These are phyloP conservation scores for Rhodotorula toruloides DNA, from an alignment of 768 basidiomycete species.

Conservation along the genomic window DNA sequence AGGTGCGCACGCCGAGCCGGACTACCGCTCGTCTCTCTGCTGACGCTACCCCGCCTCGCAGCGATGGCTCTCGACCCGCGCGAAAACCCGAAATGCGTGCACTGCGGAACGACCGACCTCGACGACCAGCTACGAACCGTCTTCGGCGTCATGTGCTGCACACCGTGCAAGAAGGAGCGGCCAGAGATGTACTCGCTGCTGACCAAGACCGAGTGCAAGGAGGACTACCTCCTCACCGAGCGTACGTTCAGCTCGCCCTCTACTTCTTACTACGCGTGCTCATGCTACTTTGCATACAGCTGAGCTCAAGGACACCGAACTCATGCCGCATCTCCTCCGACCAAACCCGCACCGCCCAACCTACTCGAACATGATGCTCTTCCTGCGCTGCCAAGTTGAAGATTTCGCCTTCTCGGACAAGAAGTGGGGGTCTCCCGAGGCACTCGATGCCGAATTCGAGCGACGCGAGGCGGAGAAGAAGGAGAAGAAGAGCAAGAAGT, in stretches of 20 bases:
- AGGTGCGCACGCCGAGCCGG: not conserved
- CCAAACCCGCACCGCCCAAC: constrained; percentile 92
- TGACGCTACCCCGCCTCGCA: constrained; percentile 43
- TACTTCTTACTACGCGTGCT: not conserved
- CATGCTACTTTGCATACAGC: constrained; percentile 51
- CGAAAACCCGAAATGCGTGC: constrained; percentile 73
- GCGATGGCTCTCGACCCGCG: constrained; percentile 71
- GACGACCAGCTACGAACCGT: constrained; percentile 75
- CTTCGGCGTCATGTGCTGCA: constrained; percentile 80
- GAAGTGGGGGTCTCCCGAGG: constrained; percentile 95
- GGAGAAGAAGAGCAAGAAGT: constrained; percentile 87
- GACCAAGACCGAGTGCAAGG: constrained; percentile 98
- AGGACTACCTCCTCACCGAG: constrained; percentile 95
- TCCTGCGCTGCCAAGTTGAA: constrained; percentile 86
- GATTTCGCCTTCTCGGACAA: constrained; percentile 77
- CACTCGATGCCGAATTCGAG: constrained; percentile 80
- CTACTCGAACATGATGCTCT: constrained; percentile 99
- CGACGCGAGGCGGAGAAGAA: constrained; percentile 72
- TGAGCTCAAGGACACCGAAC: constrained; percentile 84
- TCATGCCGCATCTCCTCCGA: constrained; percentile 86
- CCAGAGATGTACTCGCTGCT: constrained; percentile 90
- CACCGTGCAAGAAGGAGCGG: constrained; percentile 77
- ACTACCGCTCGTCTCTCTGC: not conserved
- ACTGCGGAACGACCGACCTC: constrained; percentile 83
- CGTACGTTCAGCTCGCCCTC: constrained; percentile 52